phyloP scores from a whole-genome alignment of 768 basidiomycete species.

The Serendipita sp. region DNA sequence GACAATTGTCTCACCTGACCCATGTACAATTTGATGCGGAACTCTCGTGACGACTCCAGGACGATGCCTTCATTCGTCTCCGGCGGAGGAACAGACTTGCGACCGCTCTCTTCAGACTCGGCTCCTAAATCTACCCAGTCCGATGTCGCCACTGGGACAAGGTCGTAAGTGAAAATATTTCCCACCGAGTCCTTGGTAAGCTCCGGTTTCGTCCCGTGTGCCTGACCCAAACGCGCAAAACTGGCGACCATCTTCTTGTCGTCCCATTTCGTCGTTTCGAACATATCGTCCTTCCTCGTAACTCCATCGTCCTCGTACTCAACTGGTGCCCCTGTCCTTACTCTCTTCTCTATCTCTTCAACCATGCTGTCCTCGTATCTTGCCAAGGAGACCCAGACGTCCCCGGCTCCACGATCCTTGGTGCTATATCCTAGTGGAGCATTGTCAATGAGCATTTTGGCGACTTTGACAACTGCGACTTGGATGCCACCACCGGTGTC shows the following conservation, averaged over 20 bases:
- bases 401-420: constrained; percentile 15
- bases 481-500: constrained; percentile 33
- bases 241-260: constrained; percentile 58
- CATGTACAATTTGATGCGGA: constrained; percentile 54
- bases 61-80: constrained; percentile 26
- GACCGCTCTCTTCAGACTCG: background rate
- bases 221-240: constrained; percentile 46
- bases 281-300: constrained; percentile 19
- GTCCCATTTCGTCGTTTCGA: constrained; percentile 41
- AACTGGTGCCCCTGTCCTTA: constrained; percentile 17
- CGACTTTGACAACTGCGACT: constrained; percentile 36
- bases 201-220: constrained; percentile 13
- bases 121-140: constrained; percentile 2
- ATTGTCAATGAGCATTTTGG: constrained; percentile 37
- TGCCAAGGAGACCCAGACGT: constrained; percentile 53
- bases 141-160: background rate
- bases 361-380: constrained; percentile 63
- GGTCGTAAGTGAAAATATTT: background rate
- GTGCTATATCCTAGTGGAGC: constrained; percentile 17
- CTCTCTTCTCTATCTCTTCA: constrained; percentile 43
- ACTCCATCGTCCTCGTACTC: background rate
- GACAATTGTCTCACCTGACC: constrained; percentile 32
- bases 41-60: constrained; percentile 49
- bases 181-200: constrained; percentile 6
- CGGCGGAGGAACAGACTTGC: background rate